A percentile compares a stretch with the other conserved stretches of the same genome.
Evolutionary conservation across 1,139 yeast genomes (phyloP).

Genomic region (Candida gigantensis): DNA sequence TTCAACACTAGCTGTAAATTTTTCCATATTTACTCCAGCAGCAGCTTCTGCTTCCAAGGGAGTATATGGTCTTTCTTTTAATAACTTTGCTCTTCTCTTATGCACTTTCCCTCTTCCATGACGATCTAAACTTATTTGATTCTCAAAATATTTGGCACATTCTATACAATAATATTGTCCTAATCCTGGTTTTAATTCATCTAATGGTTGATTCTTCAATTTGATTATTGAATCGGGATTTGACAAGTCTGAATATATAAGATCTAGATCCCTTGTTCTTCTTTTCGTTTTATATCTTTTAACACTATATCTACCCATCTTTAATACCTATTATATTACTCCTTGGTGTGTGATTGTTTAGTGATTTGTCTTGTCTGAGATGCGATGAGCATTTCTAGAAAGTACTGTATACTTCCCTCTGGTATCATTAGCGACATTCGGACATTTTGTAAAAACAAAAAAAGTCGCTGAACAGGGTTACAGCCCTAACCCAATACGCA

Average conservation of each 20-base stretch:
- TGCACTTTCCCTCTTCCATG: constrained; percentile 80
- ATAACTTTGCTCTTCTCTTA: constrained; percentile 78
- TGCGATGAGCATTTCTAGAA: constrained; percentile 6
- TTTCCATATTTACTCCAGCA: constrained; percentile 70
- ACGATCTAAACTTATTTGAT: constrained; percentile 66
- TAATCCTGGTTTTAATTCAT: constrained; percentile 88
- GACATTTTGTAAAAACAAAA: neutral
- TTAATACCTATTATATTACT: neutral
- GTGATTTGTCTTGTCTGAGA: neutral
- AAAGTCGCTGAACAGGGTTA: constrained; percentile 5
- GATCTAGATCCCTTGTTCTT: constrained; percentile 83
- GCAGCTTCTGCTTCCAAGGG: constrained; percentile 91
- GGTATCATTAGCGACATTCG: neutral
- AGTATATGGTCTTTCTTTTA: constrained; percentile 80
- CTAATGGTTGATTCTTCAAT: constrained; percentile 78
- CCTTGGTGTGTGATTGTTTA: too few species aligned
- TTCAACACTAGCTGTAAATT: constrained; percentile 64
- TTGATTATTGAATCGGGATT: constrained; percentile 60
- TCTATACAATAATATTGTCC: constrained; percentile 95
- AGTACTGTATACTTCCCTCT: too few species aligned
- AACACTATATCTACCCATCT: constrained; percentile 88
- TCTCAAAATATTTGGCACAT: constrained; percentile 90
- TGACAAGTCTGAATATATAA: constrained; percentile 74
- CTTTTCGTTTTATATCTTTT: constrained; percentile 75
- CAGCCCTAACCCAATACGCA: constrained; percentile 2